Conservation (phyloP, 352 stramenopile genomes). For the Aphanomyces stellatus region DNA sequence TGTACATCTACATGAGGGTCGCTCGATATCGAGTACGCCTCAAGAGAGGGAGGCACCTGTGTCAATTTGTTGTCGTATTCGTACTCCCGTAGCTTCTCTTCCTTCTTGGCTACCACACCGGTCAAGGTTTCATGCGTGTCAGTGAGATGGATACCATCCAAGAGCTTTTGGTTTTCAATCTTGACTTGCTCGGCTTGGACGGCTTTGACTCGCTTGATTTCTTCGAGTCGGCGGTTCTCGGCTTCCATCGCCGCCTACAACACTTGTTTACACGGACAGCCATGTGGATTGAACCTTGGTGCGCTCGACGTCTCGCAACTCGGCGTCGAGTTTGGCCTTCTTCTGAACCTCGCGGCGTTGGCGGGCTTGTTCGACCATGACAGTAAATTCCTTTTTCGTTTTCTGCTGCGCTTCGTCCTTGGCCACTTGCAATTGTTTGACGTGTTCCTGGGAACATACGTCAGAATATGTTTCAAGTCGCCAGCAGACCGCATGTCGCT, state of each 20-base stretch:
- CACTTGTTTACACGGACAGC: too few species aligned
- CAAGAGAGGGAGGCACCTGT: neutral
- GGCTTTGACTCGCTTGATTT: constrained; percentile 11
- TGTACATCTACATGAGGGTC: neutral
- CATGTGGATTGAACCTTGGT: constrained; percentile 18
- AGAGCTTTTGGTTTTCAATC: constrained; percentile 17
- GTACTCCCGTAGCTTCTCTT: neutral
- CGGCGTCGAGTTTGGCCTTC: neutral
- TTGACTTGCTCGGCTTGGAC: constrained; percentile 15
- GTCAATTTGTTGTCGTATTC: neutral
- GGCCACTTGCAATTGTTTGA: neutral
- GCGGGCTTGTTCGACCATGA: constrained; percentile 7
- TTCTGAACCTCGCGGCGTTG: neutral
- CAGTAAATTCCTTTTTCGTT: neutral
- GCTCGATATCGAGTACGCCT: too few species aligned
- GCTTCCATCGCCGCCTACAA: constrained; percentile 10
- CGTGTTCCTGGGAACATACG: neutral
- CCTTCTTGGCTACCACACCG: neutral
- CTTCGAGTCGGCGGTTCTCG: constrained; percentile 5
- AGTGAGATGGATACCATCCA: constrained; percentile 5
- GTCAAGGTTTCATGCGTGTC: neutral
- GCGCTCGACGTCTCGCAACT: constrained; percentile 3
- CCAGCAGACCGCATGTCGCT: neutral
- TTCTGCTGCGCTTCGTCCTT: constrained; percentile 15
- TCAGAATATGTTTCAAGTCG: neutral